Evolutionary conservation across 352 stramenopile genomes (phyloP), one percentile per base, ranked within the genome.

Genomic region (Phytophthora fragariae): DNA sequence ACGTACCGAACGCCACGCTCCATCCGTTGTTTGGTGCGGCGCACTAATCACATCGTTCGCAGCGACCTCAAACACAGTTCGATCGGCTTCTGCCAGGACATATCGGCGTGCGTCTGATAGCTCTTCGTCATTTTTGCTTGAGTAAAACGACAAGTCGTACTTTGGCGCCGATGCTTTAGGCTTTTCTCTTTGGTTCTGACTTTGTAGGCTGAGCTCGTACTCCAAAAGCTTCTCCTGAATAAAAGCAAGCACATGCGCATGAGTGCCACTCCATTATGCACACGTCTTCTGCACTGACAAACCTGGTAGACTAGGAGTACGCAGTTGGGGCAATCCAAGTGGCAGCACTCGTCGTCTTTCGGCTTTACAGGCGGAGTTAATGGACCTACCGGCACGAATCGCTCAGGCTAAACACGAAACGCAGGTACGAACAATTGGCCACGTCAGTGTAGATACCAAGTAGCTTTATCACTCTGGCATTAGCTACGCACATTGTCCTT

Each of bases 241-340:
- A 19, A 17, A 24, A 58, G 17, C 19, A 61, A 33, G 50, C 24
- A 57, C n/a, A 24, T 37, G 37, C 39, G 59, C 19, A 12, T 52
- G 8, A 52, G 17, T 46, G 39, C 12, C 19, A 12, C n/a, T 12
- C 8, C 3, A 17, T 53, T 5, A 24, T n/a, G 17, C 19, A 12
- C 4, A 19, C 8, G 5, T 61, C 33, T 46, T 9, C 15, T 58
- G 21, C 47, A 61, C 44, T 33, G 58, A 72, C 69, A 73, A 73
- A 94, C 89, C 79, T 96, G 86, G 59, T 96, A 96, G 57, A 93
- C 82, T 15, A 96, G 70, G 19, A 94, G 75, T n/a, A 96, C 88
- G 70, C 90, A 96, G 70, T 95, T 96, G 39, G 90, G 90, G 57
- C 90, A 96, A 72, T 95, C 89, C 49, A 91, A 77, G 41, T 92